These are phyloP conservation scores for Chaetomium olivaceum DNA, from an alignment of 2,329 filamentous ascomycete genomes.

Conservation along the genomic window DNA sequence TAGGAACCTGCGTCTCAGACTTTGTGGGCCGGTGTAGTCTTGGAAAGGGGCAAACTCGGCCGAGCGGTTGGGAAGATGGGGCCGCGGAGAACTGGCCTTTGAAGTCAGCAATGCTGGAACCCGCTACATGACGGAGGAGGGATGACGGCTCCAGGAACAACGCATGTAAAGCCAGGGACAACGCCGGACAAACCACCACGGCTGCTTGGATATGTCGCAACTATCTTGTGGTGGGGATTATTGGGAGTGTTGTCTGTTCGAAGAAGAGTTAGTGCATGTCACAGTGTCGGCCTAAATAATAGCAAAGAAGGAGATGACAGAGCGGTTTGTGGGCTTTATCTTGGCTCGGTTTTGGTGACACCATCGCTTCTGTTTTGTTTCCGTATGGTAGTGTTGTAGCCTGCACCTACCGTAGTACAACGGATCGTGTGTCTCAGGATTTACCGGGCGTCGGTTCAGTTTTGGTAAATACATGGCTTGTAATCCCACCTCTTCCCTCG, in stretches of 20 bases:
- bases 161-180: not conserved
- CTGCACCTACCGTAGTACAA: not conserved
- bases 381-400: not conserved
- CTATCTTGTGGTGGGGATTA: not conserved
- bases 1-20: not conserved
- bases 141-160: not conserved
- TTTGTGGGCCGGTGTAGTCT: not conserved
- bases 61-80: not conserved
- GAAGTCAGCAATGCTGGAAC: not conserved
- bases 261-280: not conserved
- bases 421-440: not conserved
- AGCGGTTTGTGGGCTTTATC: not conserved
- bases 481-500: not conserved
- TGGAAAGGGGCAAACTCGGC: constrained; percentile 3
- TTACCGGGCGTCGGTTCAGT: not conserved
- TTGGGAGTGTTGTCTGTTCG: not conserved
- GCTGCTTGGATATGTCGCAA: not conserved
- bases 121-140: not conserved
- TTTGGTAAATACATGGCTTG: not conserved
- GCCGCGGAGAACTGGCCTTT: not conserved
- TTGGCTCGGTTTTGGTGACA: not conserved
- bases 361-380: not conserved
- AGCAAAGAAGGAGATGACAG: not conserved
- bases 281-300: not conserved
- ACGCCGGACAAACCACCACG: not conserved